Percentiles rank a stretch among this genome's conserved stretches.
phyloP scores from a whole-genome alignment of 768 basidiomycete genomes.

The Steccherinum ochraceum region DNA sequence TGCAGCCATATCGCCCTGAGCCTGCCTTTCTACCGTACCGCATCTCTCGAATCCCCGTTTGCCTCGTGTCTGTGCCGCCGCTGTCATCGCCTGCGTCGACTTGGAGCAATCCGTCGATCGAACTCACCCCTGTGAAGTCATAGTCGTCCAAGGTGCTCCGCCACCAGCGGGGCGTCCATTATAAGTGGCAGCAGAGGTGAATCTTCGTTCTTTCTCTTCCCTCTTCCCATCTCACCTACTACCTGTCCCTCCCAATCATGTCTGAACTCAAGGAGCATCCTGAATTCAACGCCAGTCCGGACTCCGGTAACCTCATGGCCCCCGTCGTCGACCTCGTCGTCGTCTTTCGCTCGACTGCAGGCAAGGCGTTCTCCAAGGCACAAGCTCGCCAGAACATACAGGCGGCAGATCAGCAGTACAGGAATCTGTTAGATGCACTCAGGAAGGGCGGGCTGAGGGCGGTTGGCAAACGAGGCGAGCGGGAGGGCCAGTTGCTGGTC shows the following conservation, averaged over 20 bases:
- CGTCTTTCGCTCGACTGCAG: conserved; percentile 53
- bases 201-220: background rate
- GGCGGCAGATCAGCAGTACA: conserved; percentile 67
- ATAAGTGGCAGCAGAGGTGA: background rate
- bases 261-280: background rate
- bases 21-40: too few species aligned
- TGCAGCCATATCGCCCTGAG: too few species aligned
- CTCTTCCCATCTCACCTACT: too few species aligned
- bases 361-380: conserved; percentile 49
- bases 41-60: too few species aligned
- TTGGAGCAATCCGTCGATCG: background rate
- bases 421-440: conserved; percentile 53
- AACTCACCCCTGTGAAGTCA: conserved; percentile 12
- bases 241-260: too few species aligned
- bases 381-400: conserved; percentile 55
- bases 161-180: background rate
- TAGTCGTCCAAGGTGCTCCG: background rate
- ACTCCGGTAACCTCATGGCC: conserved; percentile 26
- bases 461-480: conserved; percentile 72
- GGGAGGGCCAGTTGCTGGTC: conserved; percentile 66
- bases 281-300: background rate
- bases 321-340: conserved; percentile 71
- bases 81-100: too few species aligned
- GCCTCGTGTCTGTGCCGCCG: too few species aligned
- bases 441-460: conserved; percentile 59